These are phyloP conservation scores for Globisporangium middletonii DNA, from an alignment of 352 stramenopile genomes.

Conservation along the genomic window DNA sequence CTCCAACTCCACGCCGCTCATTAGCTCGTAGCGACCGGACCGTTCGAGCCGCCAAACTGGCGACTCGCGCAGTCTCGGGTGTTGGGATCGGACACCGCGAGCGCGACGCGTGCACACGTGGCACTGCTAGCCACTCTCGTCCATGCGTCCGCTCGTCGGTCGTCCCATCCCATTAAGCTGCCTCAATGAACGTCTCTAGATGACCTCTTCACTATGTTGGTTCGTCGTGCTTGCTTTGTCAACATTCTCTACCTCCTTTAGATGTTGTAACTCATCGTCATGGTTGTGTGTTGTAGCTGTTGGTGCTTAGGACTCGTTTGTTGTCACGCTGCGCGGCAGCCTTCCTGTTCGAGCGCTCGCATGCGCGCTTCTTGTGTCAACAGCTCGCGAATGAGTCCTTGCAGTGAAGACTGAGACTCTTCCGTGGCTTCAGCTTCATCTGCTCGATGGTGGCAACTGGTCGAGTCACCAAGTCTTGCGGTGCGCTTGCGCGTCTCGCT, in stretches of 20 bases:
- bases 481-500: too few relatives aligned
- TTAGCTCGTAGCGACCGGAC: slow-evolving; percentile 14
- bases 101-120: slow-evolving; percentile 30
- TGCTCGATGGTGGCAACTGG: background rate
- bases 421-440: background rate
- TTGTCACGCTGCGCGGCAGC: background rate
- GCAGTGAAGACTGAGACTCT: background rate
- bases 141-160: slow-evolving; percentile 22
- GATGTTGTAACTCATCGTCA: background rate
- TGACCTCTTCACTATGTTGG: slow-evolving; percentile 10
- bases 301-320: background rate
- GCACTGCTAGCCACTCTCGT: slow-evolving; percentile 27
- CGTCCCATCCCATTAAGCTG: slow-evolving; percentile 22
- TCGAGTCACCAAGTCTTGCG: too few relatives aligned
- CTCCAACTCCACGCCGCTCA: background rate
- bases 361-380: slow-evolving; percentile 3
- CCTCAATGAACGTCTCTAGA: slow-evolving; percentile 15
- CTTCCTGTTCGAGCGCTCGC: background rate
- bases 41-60: slow-evolving; percentile 14
- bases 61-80: slow-evolving; percentile 23
- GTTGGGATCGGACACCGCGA: slow-evolving; percentile 14
- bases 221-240: too few relatives aligned
- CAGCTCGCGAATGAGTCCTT: background rate
- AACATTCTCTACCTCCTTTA: background rate
- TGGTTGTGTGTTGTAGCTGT: too few relatives aligned